Evolutionary conservation across 306 rosid species (phyloP), one percentile per base, ranked within the genome.

Genomic region (Medicago lupulina): DNA sequence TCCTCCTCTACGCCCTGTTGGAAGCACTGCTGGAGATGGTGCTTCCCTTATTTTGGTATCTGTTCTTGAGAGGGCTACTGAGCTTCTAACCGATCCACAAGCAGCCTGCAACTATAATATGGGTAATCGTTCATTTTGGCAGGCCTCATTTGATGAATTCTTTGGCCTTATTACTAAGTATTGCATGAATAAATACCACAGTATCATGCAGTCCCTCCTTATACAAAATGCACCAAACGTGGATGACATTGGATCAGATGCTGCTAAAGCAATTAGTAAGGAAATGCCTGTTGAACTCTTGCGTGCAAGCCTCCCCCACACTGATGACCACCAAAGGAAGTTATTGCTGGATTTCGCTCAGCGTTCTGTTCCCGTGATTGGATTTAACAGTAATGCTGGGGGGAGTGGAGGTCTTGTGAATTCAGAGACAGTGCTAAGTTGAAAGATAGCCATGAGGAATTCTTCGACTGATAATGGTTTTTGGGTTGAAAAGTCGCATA

Each of bases 401-500:
- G 81, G 89, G 19, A 83, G 90, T 43, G 76, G 85, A 7, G 86
- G 92, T 64, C 93, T 83, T 62, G 76, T 89, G 83, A 91, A 83
- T 84, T 91, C 98, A 12, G 98, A 91, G 78, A 88, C 96, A 44
- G 97, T 93, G 76, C 77, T 85, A 57, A 87, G 95, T 83, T 86
- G 84, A 86, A 73, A 13, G 55, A 49, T 49, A 40, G 62, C 46
- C 39, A 67, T 51, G 36, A 73, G 58, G 43, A 49, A 8, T 25
- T 39, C 44, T 39, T 70, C 75, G 5, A 34, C 38, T 34, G 38
- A 74, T 66, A 55, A 78, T 67, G 58, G 31, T 73, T 70, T 75
- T 38, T 36, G 70, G 67, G 57, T 75, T 49, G 85, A 63, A 54
- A 38, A 68, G 36, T 79, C 69, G 9, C 78, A 40, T 50, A 51